A percentile compares a stretch with the other conserved stretches of the same genome.
Conservation (phyloP, 106 monocot species). For the Iris macrosiphon region DNA sequence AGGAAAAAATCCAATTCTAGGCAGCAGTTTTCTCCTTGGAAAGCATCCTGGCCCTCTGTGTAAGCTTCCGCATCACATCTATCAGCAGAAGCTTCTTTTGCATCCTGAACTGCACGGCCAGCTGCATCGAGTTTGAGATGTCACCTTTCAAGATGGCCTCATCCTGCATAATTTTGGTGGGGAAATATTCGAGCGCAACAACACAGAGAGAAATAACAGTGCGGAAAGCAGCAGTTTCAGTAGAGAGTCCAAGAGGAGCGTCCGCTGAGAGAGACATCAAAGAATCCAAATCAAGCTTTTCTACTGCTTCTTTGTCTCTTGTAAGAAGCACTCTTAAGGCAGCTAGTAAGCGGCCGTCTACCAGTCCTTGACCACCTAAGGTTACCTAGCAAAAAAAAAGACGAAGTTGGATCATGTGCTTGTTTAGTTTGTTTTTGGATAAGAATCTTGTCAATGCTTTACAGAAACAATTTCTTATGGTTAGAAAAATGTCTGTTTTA, state of each 20-base stretch:
- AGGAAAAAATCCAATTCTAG: slow-evolving; percentile 3
- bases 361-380: slow-evolving; percentile 63
- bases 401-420: background rate
- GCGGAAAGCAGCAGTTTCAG: slow-evolving; percentile 58
- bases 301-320: slow-evolving; percentile 31
- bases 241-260: slow-evolving; percentile 57
- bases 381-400: slow-evolving; percentile 39
- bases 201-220: slow-evolving; percentile 68
- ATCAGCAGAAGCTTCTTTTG: slow-evolving; percentile 85
- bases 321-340: slow-evolving; percentile 67
- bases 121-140: slow-evolving; percentile 35
- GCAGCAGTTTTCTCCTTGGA: slow-evolving; percentile 27
- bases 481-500: too few species aligned
- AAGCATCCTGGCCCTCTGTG: slow-evolving; percentile 48
- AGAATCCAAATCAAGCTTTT: slow-evolving; percentile 24
- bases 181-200: slow-evolving; percentile 65
- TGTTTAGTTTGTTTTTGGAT: background rate
- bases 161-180: slow-evolving; percentile 95
- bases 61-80: slow-evolving; percentile 71
- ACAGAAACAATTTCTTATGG: too few species aligned
- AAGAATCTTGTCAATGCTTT: too few species aligned
- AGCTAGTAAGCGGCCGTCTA: slow-evolving; percentile 86
- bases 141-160: slow-evolving; percentile 49
- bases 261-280: slow-evolving; percentile 55
- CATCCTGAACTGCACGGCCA: slow-evolving; percentile 78